Conservation (phyloP, 2,329 filamentous ascomycete genomes). For the Phialocephala sp. region DNA sequence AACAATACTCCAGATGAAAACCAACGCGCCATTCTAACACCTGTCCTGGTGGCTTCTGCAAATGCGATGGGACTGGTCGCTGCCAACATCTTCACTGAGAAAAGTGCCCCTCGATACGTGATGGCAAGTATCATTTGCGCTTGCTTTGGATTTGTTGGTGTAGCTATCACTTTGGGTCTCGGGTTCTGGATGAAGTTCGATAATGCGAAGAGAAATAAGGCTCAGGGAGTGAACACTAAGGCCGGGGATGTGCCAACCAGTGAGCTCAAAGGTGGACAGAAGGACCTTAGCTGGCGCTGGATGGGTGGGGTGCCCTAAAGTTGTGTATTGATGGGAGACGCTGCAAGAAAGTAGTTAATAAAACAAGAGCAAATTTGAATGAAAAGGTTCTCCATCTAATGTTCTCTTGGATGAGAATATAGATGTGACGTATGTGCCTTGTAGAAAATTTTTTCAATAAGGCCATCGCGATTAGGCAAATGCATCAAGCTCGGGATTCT, state of each 20-base stretch:
- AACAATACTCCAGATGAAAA: constrained; percentile 84
- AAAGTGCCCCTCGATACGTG: constrained; percentile 69
- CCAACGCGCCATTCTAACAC: constrained; percentile 71
- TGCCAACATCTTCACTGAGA: constrained; percentile 68
- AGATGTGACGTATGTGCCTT: background rate
- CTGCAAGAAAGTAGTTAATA: background rate
- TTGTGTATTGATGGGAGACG: too few species aligned
- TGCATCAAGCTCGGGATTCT: too few species aligned
- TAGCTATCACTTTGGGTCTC: constrained; percentile 58
- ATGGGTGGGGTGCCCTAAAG: constrained; percentile 24
- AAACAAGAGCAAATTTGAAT: background rate
- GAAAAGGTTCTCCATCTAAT: background rate
- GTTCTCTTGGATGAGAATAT: background rate
- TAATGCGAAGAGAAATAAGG: constrained; percentile 64
- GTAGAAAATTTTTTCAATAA: too few species aligned
- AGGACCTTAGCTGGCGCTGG: constrained; percentile 27
- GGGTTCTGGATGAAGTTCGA: constrained; percentile 70
- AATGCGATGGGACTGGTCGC: constrained; percentile 78
- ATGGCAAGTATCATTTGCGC: constrained; percentile 70
- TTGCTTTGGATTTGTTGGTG: constrained; percentile 65
- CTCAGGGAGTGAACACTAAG: constrained; percentile 20
- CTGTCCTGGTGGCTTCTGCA: constrained; percentile 74
- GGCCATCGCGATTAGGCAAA: too few species aligned
- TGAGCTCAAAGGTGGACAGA: constrained; percentile 21
- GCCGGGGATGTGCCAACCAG: constrained; percentile 25